A percentile compares a stretch with the other conserved stretches of the same genome.
Conservation (phyloP, 331 rosid genomes). For the Acacia pycnantha region DNA sequence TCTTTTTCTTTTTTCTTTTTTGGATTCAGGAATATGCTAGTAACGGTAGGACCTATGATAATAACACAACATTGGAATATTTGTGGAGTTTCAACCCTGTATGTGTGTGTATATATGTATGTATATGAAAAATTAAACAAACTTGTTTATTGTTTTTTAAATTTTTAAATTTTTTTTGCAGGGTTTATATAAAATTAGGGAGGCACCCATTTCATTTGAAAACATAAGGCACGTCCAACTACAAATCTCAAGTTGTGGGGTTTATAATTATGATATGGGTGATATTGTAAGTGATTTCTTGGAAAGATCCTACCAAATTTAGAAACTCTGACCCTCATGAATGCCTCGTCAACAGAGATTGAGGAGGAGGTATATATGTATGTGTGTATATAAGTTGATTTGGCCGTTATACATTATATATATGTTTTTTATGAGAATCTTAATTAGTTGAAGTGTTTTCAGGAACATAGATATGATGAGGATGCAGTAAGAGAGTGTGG, state of each 20-base stretch:
- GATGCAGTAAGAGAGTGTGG: neutral
- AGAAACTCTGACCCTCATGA: neutral
- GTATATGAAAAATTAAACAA: neutral
- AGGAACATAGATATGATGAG: neutral
- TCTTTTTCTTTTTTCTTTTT: too few species aligned
- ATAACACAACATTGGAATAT: neutral
- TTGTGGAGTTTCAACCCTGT: neutral
- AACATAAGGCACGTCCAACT: neutral
- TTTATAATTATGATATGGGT: neutral
- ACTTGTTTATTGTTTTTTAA: neutral
- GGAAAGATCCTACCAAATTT: neutral
- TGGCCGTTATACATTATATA: neutral
- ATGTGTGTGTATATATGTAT: too few species aligned
- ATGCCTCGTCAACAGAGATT: fast-evolving
- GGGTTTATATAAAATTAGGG: neutral
- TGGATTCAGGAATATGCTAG: neutral
- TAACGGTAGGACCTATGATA: neutral
- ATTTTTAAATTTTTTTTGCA: neutral
- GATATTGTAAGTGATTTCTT: neutral
- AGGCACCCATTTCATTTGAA: neutral
- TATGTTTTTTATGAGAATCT: neutral
- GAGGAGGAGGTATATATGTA: neutral
- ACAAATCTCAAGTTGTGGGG: fast-evolving
- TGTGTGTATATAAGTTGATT: neutral
- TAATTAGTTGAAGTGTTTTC: neutral